Evolutionary conservation across 805 yeast species (phyloP).

Genomic region (Sugiyamaella qingdaonensis): DNA sequence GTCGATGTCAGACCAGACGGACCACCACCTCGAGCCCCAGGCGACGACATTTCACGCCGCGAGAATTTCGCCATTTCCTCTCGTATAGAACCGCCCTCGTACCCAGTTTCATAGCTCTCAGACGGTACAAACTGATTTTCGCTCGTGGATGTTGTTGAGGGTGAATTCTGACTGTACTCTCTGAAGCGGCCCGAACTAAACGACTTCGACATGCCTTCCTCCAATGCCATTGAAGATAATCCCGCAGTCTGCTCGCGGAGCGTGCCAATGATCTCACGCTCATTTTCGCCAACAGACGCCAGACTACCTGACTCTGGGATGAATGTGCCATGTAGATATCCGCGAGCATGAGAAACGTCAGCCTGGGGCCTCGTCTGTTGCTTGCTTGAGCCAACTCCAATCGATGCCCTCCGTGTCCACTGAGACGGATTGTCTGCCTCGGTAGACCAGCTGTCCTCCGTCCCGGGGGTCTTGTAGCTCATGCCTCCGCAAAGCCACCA

Average conservation of each 20-base stretch:
- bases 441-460: neutral
- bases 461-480: neutral
- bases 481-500: neutral
- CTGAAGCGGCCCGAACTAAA: neutral
- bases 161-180: neutral
- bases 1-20: neutral
- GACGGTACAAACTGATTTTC: neutral
- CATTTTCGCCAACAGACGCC: neutral
- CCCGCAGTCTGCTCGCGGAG: conserved; percentile 23
- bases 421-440: neutral
- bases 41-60: neutral
- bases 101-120: neutral
- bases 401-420: neutral
- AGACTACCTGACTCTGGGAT: neutral
- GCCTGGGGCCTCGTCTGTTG: neutral
- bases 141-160: neutral
- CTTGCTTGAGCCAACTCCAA: neutral
- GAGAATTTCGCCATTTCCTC: conserved; percentile 7
- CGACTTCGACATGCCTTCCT: conserved; percentile 17
- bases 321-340: neutral
- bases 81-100: neutral
- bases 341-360: neutral
- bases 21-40: neutral
- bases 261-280: conserved; percentile 6
- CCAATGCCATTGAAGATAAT: conserved; percentile 21